Base-by-base conservation (phyloP, 305 asterid species). In the Solanum hybrid region DNA sequence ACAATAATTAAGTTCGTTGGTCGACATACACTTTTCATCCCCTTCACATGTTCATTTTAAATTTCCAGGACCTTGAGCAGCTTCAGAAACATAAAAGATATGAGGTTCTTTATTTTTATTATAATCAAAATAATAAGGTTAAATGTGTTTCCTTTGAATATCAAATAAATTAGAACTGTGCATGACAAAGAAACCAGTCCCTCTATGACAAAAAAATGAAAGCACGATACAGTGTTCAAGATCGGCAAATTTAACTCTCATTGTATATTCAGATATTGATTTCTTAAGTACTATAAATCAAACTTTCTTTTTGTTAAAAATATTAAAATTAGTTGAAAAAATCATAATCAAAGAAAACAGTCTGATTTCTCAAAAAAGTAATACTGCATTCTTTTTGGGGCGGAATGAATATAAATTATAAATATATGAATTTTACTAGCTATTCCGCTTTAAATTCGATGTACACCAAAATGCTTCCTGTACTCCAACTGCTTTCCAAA, bases 381-480 rank as follows among this genome's bases (percentile, higher is more conserved):
- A 84, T 51, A 84, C 69, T 84, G 37, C 39, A 18, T 51, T 84
- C 87, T 31, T 46, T 83, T 83, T 29, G 14, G 71, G 74, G 26
- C 3, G 11, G 74, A 83, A 46, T 31, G 74, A 84, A 84, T 2
- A 46, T 84, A 51, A 29, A 51, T 84, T 84, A 84, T 84, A 84
- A 46, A 84, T 51, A 84, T 29, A 84, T 29, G 42, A 46, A 51
- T 31, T 28, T 29, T 83, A 82, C 67, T 28, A 40, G 71, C 26
- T 84, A 31, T 84, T 28, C 31, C 67, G 31, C 40, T 84, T 84
- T 18, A 31, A 18, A 84, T 51, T 84, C 4, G 11, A 88, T 78
- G 84, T 88, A 88, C 79, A 76, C 89, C 89, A 88, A 42, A 88
- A 82, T 77, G 64, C 64, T 29, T 88, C 75, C 61, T 51, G 36